phyloP scores from a whole-genome alignment of 208 protist genomes.

The Trypanosoma vivax region DNA sequence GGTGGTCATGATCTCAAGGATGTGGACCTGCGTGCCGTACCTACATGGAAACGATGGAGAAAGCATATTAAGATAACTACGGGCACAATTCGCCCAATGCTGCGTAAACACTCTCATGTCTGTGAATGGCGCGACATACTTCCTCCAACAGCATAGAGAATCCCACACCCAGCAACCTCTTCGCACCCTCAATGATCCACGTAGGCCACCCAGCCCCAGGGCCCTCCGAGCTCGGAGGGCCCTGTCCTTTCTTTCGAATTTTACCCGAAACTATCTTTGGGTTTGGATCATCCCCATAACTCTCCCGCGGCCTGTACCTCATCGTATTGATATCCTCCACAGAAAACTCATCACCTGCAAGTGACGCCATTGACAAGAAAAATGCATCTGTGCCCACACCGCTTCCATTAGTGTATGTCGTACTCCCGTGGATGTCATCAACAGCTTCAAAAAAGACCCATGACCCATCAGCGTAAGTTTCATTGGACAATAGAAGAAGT shows the following conservation, averaged over 20 bases:
- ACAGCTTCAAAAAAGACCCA: conserved; percentile 30
- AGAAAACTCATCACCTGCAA: conserved; percentile 28
- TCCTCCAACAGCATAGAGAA: conserved; percentile 10
- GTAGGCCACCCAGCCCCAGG: background rate
- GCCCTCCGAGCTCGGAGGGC: background rate
- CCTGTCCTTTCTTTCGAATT: conserved; percentile 4
- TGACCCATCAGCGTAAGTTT: conserved; percentile 33
- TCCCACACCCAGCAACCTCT: conserved; percentile 13
- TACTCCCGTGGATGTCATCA: conserved; percentile 18
- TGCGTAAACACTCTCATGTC: conserved; percentile 14
- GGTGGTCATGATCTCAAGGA: too few relatives aligned
- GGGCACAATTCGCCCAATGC: conserved; percentile 10
- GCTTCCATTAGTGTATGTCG: conserved; percentile 32
- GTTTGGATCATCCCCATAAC: conserved; percentile 3
- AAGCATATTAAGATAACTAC: background rate
- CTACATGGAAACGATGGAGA: too few relatives aligned
- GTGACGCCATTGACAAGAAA: conserved; percentile 20
- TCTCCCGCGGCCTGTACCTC: background rate
- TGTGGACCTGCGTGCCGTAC: too few relatives aligned
- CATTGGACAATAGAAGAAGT: conserved; percentile 32
- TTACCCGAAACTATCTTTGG: conserved; percentile 13
- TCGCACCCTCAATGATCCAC: conserved; percentile 11
- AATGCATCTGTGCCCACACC: conserved; percentile 24
- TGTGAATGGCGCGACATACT: conserved; percentile 12
- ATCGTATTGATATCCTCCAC: conserved; percentile 16